These are phyloP conservation scores for Beverwykella pulmonaria DNA, from an alignment of 495 filamentous ascomycete species.

Conservation along the genomic window DNA sequence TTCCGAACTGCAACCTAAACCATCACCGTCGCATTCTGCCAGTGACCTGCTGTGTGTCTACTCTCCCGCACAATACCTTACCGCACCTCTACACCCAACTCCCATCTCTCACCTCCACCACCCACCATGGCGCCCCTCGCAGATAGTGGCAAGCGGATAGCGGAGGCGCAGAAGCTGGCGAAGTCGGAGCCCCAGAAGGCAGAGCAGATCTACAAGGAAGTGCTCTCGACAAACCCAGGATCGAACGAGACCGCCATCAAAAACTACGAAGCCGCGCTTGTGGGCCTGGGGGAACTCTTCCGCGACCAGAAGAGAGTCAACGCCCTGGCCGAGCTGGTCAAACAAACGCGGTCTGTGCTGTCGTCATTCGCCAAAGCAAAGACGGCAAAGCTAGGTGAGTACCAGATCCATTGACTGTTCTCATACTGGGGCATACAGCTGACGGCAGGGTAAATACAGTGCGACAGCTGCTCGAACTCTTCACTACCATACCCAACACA, in stretches of 20 bases:
- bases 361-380: conserved; percentile 98
- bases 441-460: conserved; percentile 55
- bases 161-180: conserved; percentile 81
- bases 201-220: conserved; percentile 80
- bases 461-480: conserved; percentile 94
- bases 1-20: background rate
- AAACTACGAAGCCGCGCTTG: conserved; percentile 82
- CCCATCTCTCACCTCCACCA: conserved; percentile 2
- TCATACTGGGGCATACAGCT: background rate
- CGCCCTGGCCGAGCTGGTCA: conserved; percentile 89
- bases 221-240: conserved; percentile 81
- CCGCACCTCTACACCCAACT: background rate
- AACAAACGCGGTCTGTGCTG: conserved; percentile 83
- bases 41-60: background rate
- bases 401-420: background rate
- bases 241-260: conserved; percentile 79
- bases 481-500: conserved; percentile 88
- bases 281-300: conserved; percentile 88
- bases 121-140: conserved; percentile 55
- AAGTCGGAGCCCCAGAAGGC: conserved; percentile 80
- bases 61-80: background rate
- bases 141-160: conserved; percentile 62
- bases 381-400: conserved; percentile 93
- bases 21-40: background rate
- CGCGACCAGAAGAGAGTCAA: conserved; percentile 77